Conservation (phyloP, 2,329 filamentous ascomycete genomes). For the Cordyceps javanica region DNA sequence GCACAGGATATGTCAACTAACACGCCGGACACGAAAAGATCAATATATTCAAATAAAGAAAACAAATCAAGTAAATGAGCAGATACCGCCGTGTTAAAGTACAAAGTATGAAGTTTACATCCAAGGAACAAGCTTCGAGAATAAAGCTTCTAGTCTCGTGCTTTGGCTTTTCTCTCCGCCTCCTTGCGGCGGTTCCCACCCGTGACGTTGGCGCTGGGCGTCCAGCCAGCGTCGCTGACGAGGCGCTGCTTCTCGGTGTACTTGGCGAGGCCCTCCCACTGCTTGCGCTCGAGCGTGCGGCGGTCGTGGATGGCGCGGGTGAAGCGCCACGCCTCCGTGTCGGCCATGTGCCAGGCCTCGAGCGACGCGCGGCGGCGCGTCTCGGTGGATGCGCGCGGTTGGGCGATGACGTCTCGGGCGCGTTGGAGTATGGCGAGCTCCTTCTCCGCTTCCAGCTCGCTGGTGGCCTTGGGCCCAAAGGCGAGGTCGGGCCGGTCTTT, state of each 20-base stretch:
- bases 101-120: too few relatives aligned
- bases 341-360: conserved; percentile 64
- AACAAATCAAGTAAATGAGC: not conserved
- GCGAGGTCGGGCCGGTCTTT: conserved; percentile 27
- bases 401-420: conserved; percentile 44
- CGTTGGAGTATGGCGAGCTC: conserved; percentile 48
- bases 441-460: conserved; percentile 42
- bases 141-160: not conserved
- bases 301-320: conserved; percentile 61
- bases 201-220: conserved; percentile 25
- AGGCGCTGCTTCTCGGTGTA: conserved; percentile 34
- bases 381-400: conserved; percentile 38
- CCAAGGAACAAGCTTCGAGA: not conserved
- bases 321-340: conserved; percentile 74
- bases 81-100: not conserved
- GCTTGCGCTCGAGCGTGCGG: conserved; percentile 52
- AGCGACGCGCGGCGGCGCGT: conserved; percentile 45
- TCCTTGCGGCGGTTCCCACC: conserved; percentile 29
- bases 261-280: conserved; percentile 65
- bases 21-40: not conserved
- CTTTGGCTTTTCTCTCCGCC: conserved; percentile 24
- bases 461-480: conserved; percentile 44
- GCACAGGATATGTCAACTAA: not conserved
- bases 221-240: conserved; percentile 10
- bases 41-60: not conserved